phyloP scores from a whole-genome alignment of 176 grass and related monocot genomes.

The Miscanthus lutarioriparius region DNA sequence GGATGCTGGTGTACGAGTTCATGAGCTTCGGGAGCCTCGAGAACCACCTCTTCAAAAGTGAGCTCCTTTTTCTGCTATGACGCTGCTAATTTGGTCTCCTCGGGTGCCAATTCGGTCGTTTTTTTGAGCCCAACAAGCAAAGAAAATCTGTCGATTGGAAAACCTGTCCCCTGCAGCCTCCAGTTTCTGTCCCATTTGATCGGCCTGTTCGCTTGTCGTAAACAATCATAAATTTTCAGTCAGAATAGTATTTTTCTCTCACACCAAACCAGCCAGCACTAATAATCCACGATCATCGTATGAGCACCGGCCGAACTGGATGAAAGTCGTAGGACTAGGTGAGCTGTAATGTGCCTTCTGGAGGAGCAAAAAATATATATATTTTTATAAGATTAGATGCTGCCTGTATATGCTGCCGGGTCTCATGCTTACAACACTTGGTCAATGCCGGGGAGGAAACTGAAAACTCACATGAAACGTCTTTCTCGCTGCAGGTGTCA shows the following conservation, averaged over 20 bases:
- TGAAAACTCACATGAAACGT: constrained; percentile 23
- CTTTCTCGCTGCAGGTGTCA: constrained; percentile 31
- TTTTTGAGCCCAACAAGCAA: constrained; percentile 10
- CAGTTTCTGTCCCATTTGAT: not conserved
- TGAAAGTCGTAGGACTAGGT: constrained; percentile 25
- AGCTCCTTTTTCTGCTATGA: constrained; percentile 32
- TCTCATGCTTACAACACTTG: not conserved
- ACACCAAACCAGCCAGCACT: too few species aligned
- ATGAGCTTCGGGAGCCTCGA: constrained; percentile 74
- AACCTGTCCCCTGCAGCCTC: not conserved
- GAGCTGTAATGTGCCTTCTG: constrained; percentile 23
- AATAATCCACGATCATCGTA: too few species aligned
- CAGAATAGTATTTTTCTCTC: too few species aligned
- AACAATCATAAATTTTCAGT: too few species aligned
- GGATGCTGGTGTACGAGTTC: constrained; percentile 92
- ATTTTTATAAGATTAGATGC: not conserved
- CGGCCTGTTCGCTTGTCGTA: too few species aligned
- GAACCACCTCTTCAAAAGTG: constrained; percentile 91
- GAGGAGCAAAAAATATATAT: not conserved
- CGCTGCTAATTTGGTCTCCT: constrained; percentile 2
- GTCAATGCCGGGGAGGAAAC: constrained; percentile 30
- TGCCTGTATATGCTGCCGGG: not conserved
- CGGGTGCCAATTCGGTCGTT: not conserved
- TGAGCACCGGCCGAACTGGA: too few species aligned
- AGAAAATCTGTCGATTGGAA: not conserved